A percentile compares a stretch with the other conserved stretches of the same genome.
phyloP scores from a whole-genome alignment of 495 filamentous ascomycete genomes.

The Hypomontagnella monticulosa region DNA sequence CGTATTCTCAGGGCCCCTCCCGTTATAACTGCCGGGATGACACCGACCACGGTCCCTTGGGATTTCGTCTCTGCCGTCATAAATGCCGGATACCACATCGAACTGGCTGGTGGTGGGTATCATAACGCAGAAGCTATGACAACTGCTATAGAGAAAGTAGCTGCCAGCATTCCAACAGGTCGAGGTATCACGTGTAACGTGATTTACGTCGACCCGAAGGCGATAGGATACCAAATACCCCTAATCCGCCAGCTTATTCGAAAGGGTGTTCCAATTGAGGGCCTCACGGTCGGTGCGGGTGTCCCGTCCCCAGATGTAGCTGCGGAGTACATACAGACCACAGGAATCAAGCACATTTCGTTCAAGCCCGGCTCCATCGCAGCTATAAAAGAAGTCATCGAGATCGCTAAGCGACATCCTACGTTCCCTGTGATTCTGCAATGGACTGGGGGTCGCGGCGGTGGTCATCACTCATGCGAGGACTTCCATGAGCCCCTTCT shows the following conservation, averaged over 20 bases:
- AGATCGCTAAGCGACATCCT: slow-evolving; percentile 90
- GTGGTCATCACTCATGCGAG: slow-evolving; percentile 94
- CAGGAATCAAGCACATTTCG: slow-evolving; percentile 90
- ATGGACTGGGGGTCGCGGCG: slow-evolving; percentile 94
- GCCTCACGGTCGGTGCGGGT: slow-evolving; percentile 92
- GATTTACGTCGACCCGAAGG: slow-evolving; percentile 95
- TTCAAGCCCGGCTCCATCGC: slow-evolving; percentile 95
- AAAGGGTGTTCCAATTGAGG: slow-evolving; percentile 92
- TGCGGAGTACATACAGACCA: slow-evolving; percentile 90
- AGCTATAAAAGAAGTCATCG: slow-evolving; percentile 90
- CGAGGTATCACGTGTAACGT: slow-evolving; percentile 93
- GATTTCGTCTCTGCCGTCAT: slow-evolving; percentile 92
- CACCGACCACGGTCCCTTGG: slow-evolving; percentile 88
- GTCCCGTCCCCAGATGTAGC: slow-evolving; percentile 94
- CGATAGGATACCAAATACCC: slow-evolving; percentile 98
- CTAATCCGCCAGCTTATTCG: slow-evolving; percentile 83
- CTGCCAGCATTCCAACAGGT: slow-evolving; percentile 73
- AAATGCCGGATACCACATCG: slow-evolving; percentile 91
- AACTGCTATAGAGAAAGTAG: slow-evolving; percentile 82
- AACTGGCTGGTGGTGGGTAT: slow-evolving; percentile 73
- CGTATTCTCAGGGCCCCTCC: slow-evolving; percentile 87
- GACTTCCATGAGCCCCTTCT: slow-evolving; percentile 94
- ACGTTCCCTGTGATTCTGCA: slow-evolving; percentile 90
- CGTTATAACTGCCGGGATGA: slow-evolving; percentile 94
- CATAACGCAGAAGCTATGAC: slow-evolving; percentile 73